Percentiles rank a stretch among this genome's conserved stretches.
phyloP scores from a whole-genome alignment of 345 rosid genomes.

The Psidium friedrichsthalianum region DNA sequence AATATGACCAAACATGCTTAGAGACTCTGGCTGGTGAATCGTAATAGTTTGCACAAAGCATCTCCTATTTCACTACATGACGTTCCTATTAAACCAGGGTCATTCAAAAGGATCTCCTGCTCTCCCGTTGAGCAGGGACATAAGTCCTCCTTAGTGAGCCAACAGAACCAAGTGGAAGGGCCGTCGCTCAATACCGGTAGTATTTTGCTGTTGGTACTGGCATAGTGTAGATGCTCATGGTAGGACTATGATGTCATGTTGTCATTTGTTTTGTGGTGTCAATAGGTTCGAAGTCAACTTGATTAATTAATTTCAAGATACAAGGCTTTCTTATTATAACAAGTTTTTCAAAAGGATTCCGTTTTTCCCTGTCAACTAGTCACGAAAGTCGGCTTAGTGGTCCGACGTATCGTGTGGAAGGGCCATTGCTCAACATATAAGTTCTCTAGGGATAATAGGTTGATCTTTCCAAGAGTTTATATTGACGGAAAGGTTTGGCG shows the following conservation, averaged over 20 bases:
- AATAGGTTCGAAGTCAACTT: neutral
- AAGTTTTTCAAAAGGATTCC: too few species aligned
- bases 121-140: neutral
- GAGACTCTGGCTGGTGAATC: neutral
- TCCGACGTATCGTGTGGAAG: neutral
- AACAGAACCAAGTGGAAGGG: neutral
- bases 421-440: fast-evolving
- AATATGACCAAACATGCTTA: neutral
- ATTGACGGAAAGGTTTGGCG: neutral
- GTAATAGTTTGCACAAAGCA: neutral
- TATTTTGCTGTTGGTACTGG: neutral
- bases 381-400: neutral
- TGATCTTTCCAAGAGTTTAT: neutral
- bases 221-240: neutral
- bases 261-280: neutral
- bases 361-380: neutral
- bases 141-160: neutral
- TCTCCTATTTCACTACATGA: neutral
- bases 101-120: neutral
- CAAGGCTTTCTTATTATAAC: neutral
- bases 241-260: neutral
- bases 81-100: neutral
- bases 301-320: neutral
- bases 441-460: neutral
- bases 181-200: neutral